These are phyloP conservation scores for Hirschfeldia incana DNA, from an alignment of 345 rosid genomes.

Conservation along the genomic window DNA sequence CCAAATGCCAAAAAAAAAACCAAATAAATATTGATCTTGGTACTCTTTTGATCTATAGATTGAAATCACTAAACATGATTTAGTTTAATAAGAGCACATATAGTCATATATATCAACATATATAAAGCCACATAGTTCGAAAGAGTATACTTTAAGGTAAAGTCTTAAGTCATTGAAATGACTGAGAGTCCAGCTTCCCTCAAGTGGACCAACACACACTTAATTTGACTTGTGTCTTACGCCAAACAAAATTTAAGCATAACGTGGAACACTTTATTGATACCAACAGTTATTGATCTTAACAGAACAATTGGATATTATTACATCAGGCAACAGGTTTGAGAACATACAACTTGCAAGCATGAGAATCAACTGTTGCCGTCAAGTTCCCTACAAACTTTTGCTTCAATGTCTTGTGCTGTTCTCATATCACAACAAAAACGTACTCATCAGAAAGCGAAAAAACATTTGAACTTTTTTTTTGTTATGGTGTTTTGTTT, in stretches of 20 bases:
- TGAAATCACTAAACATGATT: not conserved
- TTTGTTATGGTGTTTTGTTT: not conserved
- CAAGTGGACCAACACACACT: not conserved
- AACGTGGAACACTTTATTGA: not conserved
- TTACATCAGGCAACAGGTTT: conserved; percentile 59
- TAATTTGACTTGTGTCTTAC: not conserved
- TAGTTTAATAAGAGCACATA: not conserved
- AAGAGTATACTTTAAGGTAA: not conserved
- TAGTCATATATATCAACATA: not conserved
- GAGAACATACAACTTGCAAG: conserved; percentile 74
- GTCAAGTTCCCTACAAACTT: conserved; percentile 58
- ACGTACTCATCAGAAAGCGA: conserved; percentile 17
- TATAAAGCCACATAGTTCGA: not conserved
- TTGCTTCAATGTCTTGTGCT: conserved; percentile 69
- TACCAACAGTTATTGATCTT: conserved; percentile 21
- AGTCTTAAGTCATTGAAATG: not conserved
- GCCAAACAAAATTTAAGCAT: not conserved
- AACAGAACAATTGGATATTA: conserved; percentile 17
- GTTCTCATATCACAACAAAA: conserved; percentile 40
- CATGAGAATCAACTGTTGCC: conserved; percentile 57
- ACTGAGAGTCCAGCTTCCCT: not conserved
- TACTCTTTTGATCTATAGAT: not conserved
- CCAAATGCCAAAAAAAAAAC: not conserved
- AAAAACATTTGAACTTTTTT: not conserved
- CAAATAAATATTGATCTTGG: not conserved